phyloP scores from a whole-genome alignment of 23 red algal genomes.

The Agarophyton chilense region DNA sequence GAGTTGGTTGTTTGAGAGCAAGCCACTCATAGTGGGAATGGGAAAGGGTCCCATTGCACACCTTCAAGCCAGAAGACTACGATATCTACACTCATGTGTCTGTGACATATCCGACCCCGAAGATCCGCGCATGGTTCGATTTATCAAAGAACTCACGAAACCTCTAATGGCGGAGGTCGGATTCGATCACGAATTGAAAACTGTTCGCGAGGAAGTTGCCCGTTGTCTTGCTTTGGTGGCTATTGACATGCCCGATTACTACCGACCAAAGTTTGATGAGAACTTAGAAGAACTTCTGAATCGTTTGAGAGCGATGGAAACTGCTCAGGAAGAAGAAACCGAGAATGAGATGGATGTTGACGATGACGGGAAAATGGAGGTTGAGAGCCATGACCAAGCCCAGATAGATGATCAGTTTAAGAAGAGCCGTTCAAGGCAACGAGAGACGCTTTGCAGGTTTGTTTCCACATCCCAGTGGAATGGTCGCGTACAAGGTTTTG shows the following conservation, averaged over 20 bases:
- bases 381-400: background rate
- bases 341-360: background rate
- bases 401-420: constrained; percentile 1
- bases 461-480: constrained; percentile 83
- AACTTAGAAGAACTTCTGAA: constrained; percentile 26
- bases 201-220: constrained; percentile 80
- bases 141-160: constrained; percentile 32
- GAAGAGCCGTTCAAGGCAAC: constrained; percentile 78
- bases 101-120: constrained; percentile 49
- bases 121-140: background rate
- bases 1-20: constrained; percentile 46
- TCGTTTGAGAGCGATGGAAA: constrained; percentile 27
- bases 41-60: constrained; percentile 67
- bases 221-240: constrained; percentile 54
- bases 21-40: constrained; percentile 56
- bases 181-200: constrained; percentile 80
- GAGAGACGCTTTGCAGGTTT: constrained; percentile 81
- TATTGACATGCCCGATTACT: constrained; percentile 17
- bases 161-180: constrained; percentile 39
- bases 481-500: constrained; percentile 60
- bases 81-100: constrained; percentile 72
- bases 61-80: constrained; percentile 70
- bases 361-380: constrained; percentile 16
- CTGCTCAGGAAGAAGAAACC: background rate
- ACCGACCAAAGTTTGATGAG: constrained; percentile 4